Evolutionary conservation across 2,329 filamentous ascomycete species (phyloP), one percentile per base, ranked within the genome.

Genomic region (Seiridium unicorne): DNA sequence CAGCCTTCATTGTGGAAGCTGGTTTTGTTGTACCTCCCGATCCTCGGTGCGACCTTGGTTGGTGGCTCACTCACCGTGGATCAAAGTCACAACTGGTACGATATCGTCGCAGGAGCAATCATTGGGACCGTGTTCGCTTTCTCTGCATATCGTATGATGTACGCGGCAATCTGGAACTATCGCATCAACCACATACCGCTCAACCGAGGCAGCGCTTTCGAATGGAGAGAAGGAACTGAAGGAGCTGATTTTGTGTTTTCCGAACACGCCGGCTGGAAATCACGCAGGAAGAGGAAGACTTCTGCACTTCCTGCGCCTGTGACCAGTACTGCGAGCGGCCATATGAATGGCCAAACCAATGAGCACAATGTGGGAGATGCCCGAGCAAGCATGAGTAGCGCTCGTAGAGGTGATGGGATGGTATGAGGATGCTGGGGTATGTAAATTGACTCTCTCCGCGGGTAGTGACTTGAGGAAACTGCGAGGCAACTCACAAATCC

Each of bases 121-220:
- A 89, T 92, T 56, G 89, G 89, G 1, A 84, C 79, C 1, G 65
- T 84, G 47, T 83, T 87, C 72, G 88, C 88, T 0, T 80, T 90
- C 62, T 83, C 81, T 2, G 74, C 82, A 0, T 92, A 90, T 70
- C 79, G 89, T 32, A 86, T 87, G 77, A 82, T 85, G 1, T 92
- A 89, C 65, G 87, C 88, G 0, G 81, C 83, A 1, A 76, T 91
- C 35, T 91, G 87, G 84, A 87, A 92, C 70, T 90, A 86, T 80
- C 77, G 88, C 9, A 87, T 75, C 64, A 86, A 86, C 60, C 89
- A 92, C 68, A 84, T 92, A 34, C 88, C 89, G 1, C 79, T 92
- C 55, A 73, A 73, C 62, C 71, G 75, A 35, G 66, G 63, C 3
- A 66, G 69, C 34, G 66, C 73, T 1, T 80, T 79, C 49, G 55